Conservation (phyloP, 1,139 yeast genomes). For the Hansenula lynferdii region DNA sequence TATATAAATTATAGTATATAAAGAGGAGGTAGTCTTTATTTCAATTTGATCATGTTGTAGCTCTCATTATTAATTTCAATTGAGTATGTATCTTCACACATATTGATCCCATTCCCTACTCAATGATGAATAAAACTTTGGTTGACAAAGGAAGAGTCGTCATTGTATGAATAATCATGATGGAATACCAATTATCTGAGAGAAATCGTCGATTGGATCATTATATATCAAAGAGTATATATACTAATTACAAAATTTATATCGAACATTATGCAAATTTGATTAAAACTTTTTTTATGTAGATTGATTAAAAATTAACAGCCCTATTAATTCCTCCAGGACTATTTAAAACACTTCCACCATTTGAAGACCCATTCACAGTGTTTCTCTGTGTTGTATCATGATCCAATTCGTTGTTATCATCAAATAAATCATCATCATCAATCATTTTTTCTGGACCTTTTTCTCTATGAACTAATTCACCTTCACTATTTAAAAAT, state of each 20-base stretch:
- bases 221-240: neutral
- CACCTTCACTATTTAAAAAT: constrained; percentile 36
- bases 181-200: neutral
- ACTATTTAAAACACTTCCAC: neutral
- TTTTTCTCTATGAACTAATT: constrained; percentile 24
- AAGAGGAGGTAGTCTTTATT: too few relatives aligned
- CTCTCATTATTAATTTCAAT: too few relatives aligned
- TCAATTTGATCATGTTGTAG: too few relatives aligned
- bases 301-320: constrained; percentile 11
- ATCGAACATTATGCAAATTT: neutral
- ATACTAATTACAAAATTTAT: neutral
- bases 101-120: too few relatives aligned
- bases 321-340: constrained; percentile 7
- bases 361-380: too few relatives aligned
- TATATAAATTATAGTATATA: too few relatives aligned
- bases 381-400: too few relatives aligned
- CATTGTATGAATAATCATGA: neutral
- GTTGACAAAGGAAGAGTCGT: neutral
- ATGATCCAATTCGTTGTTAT: constrained; percentile 15
- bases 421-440: constrained; percentile 19
- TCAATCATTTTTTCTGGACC: constrained; percentile 22
- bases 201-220: neutral
- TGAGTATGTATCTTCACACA: too few relatives aligned
- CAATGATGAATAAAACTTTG: neutral
- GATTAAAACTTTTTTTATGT: neutral